Conservation (phyloP, 179 eudicot genomes). For the Silene coronaria region DNA sequence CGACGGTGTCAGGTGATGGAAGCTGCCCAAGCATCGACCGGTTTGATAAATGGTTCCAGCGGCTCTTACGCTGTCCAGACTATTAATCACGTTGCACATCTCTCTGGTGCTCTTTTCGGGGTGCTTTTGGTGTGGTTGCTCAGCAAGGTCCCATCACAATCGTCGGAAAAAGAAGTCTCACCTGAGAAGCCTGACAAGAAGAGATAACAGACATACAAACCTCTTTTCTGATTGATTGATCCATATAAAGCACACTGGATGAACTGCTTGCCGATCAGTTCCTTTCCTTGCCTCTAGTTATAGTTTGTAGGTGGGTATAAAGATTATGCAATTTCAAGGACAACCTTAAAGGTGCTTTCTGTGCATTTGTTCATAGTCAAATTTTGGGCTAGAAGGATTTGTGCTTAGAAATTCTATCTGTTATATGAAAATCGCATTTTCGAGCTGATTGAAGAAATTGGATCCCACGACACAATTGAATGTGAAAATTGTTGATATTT, state of each 20-base stretch:
- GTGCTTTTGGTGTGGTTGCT: slow-evolving; percentile 76
- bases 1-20: slow-evolving; percentile 66
- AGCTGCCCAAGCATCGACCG: slow-evolving; percentile 90
- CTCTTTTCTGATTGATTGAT: neutral
- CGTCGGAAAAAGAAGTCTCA: slow-evolving; percentile 36
- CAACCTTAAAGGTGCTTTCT: neutral
- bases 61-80: slow-evolving; percentile 47
- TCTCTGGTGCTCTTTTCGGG: slow-evolving; percentile 90
- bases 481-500: no score
- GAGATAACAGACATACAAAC: slow-evolving; percentile 1
- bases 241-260: neutral
- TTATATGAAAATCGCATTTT: neutral
- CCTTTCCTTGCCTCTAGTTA: slow-evolving; percentile 5
- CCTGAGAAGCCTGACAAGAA: slow-evolving; percentile 18
- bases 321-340: neutral
- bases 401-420: neutral
- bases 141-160: slow-evolving; percentile 51
- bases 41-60: slow-evolving; percentile 43
- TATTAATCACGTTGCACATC: slow-evolving; percentile 87
- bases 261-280: slow-evolving; percentile 7
- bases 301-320: neutral
- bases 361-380: neutral
- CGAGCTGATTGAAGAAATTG: neutral
- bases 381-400: neutral
- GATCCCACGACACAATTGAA: no score